These are phyloP conservation scores for Zizania latifolia DNA, from an alignment of 176 grass and related monocot genomes.

Conservation along the genomic window DNA sequence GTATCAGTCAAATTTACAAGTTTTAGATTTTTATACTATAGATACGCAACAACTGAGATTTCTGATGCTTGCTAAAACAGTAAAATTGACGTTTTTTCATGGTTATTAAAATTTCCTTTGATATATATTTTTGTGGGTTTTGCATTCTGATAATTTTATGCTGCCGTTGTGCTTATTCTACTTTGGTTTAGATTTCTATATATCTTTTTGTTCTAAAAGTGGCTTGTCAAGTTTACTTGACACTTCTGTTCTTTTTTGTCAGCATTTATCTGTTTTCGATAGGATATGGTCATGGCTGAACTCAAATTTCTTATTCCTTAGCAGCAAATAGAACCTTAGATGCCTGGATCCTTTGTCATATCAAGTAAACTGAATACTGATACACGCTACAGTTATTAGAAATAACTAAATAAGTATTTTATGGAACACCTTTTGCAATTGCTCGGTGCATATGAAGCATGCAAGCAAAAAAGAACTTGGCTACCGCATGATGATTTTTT, in stretches of 20 bases:
- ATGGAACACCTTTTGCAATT: background rate
- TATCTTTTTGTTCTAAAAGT: background rate
- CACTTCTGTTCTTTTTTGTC: background rate
- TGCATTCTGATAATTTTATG: background rate
- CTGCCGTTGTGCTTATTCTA: background rate
- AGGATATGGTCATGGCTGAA: background rate
- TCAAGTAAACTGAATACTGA: background rate
- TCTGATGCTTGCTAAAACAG: background rate
- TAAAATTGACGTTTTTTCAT: background rate
- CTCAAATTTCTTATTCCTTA: background rate
- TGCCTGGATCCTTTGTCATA: constrained; percentile 3
- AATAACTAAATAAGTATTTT: constrained; percentile 1
- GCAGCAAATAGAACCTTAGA: background rate
- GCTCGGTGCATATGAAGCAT: background rate
- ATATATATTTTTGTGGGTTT: background rate
- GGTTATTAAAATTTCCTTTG: background rate
- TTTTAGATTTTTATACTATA: background rate
- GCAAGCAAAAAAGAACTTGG: background rate
- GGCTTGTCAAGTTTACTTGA: background rate
- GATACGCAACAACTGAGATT: background rate
- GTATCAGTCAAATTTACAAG: background rate
- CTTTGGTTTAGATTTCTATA: constrained; percentile 13
- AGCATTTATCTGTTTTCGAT: background rate
- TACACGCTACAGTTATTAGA: background rate
- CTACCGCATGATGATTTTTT: background rate